A percentile compares a stretch with the other conserved stretches of the same genome.
Evolutionary conservation across 768 basidiomycete species (phyloP).

Genomic region (Tylopilus sp.): DNA sequence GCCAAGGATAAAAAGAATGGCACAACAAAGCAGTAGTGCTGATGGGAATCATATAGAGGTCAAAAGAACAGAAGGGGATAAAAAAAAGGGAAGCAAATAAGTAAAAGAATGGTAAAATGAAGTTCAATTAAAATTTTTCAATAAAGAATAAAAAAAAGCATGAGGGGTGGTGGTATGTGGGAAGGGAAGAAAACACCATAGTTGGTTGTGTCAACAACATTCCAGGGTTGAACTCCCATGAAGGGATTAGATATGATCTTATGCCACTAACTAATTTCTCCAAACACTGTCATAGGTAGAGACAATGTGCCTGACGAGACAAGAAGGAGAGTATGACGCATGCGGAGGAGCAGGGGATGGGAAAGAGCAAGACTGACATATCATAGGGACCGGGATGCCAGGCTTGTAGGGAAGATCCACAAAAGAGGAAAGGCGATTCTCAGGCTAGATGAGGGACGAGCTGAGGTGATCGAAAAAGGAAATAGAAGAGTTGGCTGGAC

Average conservation of each 20-base stretch:
- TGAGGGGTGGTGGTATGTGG: not conserved
- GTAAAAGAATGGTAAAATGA: not conserved
- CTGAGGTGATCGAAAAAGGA: conserved; percentile 10
- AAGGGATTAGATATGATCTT: conserved; percentile 6
- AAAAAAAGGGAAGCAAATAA: conserved; percentile 3
- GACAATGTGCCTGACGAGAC: conserved; percentile 10
- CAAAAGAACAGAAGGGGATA: conserved; percentile 10
- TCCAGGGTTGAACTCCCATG: not conserved
- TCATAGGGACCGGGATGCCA: not conserved
- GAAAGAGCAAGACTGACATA: not conserved
- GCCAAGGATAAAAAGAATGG: conserved; percentile 10
- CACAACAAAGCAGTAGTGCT: conserved; percentile 16
- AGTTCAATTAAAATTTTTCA: conserved; percentile 17
- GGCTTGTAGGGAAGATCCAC: not conserved
- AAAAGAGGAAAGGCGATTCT: no score
- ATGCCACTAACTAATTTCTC: conserved; percentile 2
- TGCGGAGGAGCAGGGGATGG: not conserved
- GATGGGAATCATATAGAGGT: conserved; percentile 10
- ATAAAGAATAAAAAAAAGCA: conserved; percentile 17
- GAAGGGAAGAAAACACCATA: no score
- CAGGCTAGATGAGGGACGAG: not conserved
- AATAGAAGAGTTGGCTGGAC: conserved; percentile 3
- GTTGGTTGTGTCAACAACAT: no score
- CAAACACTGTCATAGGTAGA: conserved; percentile 17
- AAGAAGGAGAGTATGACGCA: not conserved